Evolutionary conservation across 2,329 filamentous ascomycete species (phyloP).

Genomic region (Colletotrichum paranaense): DNA sequence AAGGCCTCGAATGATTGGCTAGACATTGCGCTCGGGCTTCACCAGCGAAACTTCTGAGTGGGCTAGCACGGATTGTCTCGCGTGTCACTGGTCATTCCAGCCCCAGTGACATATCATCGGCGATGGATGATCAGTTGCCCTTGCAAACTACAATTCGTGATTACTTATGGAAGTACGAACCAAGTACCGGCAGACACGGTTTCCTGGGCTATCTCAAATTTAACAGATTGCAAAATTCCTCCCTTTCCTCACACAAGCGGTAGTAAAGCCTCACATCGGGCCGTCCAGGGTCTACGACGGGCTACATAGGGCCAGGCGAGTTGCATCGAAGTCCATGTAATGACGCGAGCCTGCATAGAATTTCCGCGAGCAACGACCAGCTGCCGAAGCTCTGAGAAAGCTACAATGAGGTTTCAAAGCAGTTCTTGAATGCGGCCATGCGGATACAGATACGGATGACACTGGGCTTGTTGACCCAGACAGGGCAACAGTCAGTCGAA

Average conservation of each 20-base stretch:
- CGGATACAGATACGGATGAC: no score
- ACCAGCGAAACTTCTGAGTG: not conserved
- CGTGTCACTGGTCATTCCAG: conserved; percentile 4
- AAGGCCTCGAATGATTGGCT: conserved; percentile 8
- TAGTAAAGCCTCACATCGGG: not conserved
- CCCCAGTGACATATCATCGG: conserved; percentile 8
- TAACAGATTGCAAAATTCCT: not conserved
- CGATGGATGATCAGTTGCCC: conserved; percentile 12
- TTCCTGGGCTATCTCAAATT: not conserved
- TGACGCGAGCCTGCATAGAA: conserved; percentile 27
- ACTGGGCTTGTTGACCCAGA: no score
- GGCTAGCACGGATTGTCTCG: not conserved
- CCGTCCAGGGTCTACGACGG: not conserved
- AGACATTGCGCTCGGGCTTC: not conserved
- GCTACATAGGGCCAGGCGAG: conserved; percentile 6
- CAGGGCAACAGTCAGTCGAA: not conserved
- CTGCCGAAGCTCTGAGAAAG: conserved; percentile 5
- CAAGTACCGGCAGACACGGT: not conserved
- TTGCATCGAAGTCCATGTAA: conserved; percentile 5
- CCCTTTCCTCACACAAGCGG: not conserved
- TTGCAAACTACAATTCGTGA: conserved; percentile 10
- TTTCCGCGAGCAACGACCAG: not conserved
- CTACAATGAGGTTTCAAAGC: not conserved
- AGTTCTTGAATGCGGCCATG: not conserved
- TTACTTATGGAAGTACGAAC: not conserved